Conservation (phyloP, 352 stramenopile species). For the Phytophthora kernoviae region DNA sequence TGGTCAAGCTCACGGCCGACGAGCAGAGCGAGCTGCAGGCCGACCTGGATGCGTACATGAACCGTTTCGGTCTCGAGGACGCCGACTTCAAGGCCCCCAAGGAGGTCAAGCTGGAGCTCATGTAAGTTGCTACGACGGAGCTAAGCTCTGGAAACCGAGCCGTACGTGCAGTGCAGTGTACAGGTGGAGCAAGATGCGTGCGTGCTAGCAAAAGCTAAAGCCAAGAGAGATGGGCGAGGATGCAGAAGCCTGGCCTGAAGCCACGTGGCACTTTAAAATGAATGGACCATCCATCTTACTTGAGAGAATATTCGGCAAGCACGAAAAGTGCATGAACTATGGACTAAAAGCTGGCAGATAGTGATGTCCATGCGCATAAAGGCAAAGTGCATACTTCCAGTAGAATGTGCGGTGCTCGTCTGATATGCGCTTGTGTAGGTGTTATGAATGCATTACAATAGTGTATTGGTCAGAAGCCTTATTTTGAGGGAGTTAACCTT, state of each 20-base stretch:
- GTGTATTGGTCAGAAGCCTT: no score
- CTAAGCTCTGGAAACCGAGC: conserved; percentile 12
- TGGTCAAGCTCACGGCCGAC: conserved; percentile 71
- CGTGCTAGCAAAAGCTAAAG: conserved; percentile 16
- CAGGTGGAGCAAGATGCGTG: conserved; percentile 19
- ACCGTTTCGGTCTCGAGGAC: conserved; percentile 81
- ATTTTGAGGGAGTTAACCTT: no score
- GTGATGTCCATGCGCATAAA: no score
- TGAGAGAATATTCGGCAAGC: conserved; percentile 31
- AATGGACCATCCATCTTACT: conserved; percentile 39
- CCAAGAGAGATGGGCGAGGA: conserved; percentile 2
- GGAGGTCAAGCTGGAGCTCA: conserved; percentile 86
- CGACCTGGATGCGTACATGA: conserved; percentile 87
- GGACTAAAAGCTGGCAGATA: no score
- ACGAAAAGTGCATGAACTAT: background rate
- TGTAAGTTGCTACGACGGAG: conserved; percentile 53
- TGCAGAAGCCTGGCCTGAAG: conserved; percentile 18
- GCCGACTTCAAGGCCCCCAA: conserved; percentile 82
- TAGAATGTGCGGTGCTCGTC: background rate
- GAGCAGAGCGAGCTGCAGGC: conserved; percentile 86
- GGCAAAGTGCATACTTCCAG: background rate
- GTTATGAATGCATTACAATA: background rate
- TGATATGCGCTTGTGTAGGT: background rate
- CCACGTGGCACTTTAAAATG: conserved; percentile 37
- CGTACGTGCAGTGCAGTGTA: conserved; percentile 16